Evolutionary conservation across 2,329 filamentous ascomycete genomes (phyloP), one percentile per base, ranked within the genome.

Genomic region (Atkinsonella hypoxylon): DNA sequence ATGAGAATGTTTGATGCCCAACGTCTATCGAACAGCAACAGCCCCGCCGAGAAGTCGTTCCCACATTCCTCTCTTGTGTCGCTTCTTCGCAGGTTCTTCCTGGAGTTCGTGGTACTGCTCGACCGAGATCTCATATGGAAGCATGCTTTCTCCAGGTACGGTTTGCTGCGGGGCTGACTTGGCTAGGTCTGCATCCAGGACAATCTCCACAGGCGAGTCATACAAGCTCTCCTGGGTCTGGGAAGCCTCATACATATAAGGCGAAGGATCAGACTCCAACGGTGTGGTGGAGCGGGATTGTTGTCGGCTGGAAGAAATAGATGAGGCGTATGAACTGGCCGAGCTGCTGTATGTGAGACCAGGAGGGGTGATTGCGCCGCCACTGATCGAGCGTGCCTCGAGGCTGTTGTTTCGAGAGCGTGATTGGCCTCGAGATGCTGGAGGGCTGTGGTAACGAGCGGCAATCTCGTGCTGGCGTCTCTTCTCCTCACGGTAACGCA

Each of bases 81-180:
- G 72, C 68, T 76, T 77, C 63, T 72, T 75, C 53, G 60, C 61
- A 44, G 65, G 63, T 40, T 65, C 68, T 46, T 76, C 70, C 54
- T 77, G 72, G 43, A 77, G 61, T 51, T 72, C 69, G 53, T 71
- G 70, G 53, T 78, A 70, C 53, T 79, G 72, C 26, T 79, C 75
- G 34, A 67, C 59, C 53, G 70, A 72, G 57, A 79, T 76, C 64
- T 80, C 77, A 62, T 79, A 80, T 6, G 77, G 74, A 4, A 79
- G 71, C 55, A 74, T 63, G 49, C 64, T 60, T 20, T 58, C 57
- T 55, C 59, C 58, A 20, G 63, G 11, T 26, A 32, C 59, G 17
- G 62, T 13, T 1, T 32, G 42, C 13, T 45, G 59, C 40, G 55
- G 58, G 31, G 59, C 58, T 30, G 61, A 58, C 59, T 69, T 71